Base-by-base conservation (phyloP, 2,329 filamentous ascomycete species). In the Monascus ruber region DNA sequence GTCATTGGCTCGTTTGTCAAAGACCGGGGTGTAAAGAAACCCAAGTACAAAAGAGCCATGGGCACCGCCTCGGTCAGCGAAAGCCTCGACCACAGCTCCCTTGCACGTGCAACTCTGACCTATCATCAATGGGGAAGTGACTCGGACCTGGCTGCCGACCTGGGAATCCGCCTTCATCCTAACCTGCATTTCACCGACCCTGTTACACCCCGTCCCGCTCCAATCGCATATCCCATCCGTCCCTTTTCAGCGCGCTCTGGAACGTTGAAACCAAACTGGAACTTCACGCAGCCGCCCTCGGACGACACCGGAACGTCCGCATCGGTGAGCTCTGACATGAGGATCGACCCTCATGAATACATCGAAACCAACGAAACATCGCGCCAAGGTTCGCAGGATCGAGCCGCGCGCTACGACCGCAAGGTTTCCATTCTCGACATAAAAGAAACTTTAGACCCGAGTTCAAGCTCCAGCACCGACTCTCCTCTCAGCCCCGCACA, bases 1-100 rank as follows among this genome's bases (percentile, higher is more conserved):
- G 84, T 95, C 1, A 75, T 98, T 2, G 89, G 89, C 8, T 94
- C 88, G 0, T 96, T 96, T 54, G 79, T 96, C 26, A 77, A 89
- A 9, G 89, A 96, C 58, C 77, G 85, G 38, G 91, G 91, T 25
- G 69, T 87, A 32, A 96, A 96, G 70, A 94, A 93, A 63, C 73
- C 74, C 41, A 91, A 86, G 56, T 95, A 84, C 65, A 81, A 81
- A 36, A 57, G 50, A 57, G 48, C 39, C 2, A 35, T 51, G 17
- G 59, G 49, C 5, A 67, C 42, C 54, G 65, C 54, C 9, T 77
- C 71, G 10, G 65, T 70, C 3, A 66, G 62, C 31, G 73, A 76
- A 47, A 61, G 59, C 40, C 54, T 66, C 40, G 61, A 64, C 31
- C 53, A 59, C 35, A 61, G 56, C 38, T 61, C 53, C 33, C 47